phyloP scores from a whole-genome alignment of 2,329 filamentous ascomycete species.

The Ambrosiella xylebori region DNA sequence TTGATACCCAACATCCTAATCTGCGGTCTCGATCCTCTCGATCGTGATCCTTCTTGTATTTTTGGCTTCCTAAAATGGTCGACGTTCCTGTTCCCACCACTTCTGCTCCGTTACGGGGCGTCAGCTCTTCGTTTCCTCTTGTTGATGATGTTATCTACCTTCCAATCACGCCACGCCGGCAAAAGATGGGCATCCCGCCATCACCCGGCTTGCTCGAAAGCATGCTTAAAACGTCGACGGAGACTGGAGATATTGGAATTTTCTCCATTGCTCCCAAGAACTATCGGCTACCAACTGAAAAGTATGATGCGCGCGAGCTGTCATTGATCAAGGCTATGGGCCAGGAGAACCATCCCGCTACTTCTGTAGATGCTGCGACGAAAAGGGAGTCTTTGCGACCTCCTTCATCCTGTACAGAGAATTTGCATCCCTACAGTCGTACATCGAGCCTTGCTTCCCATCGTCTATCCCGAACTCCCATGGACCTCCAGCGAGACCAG shows the following conservation, averaged over 20 bases:
- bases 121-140: not conserved
- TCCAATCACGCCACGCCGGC: conserved; percentile 11
- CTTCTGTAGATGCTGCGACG: not conserved
- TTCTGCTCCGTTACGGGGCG: conserved; percentile 1
- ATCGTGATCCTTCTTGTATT: not conserved
- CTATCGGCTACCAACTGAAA: conserved; percentile 9
- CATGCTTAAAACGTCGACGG: conserved; percentile 49
- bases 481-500: not conserved
- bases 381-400: conserved; percentile 1
- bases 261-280: conserved; percentile 34
- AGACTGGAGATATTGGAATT: conserved; percentile 46
- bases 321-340: conserved; percentile 11
- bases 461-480: not conserved
- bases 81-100: conserved; percentile 1
- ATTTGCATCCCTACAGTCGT: conserved; percentile 2
- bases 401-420: not conserved
- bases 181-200: conserved; percentile 20
- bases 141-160: conserved; percentile 6
- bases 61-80: conserved; percentile 5
- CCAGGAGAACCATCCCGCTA: conserved; percentile 8
- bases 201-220: conserved; percentile 40
- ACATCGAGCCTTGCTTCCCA: conserved; percentile 7
- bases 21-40: not conserved
- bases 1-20: not conserved
- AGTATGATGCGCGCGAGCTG: conserved; percentile 8